Evolutionary conservation across 202 grass and related monocot species (phyloP), one percentile per base, ranked within the genome.

Genomic region (Zoysia matrella): DNA sequence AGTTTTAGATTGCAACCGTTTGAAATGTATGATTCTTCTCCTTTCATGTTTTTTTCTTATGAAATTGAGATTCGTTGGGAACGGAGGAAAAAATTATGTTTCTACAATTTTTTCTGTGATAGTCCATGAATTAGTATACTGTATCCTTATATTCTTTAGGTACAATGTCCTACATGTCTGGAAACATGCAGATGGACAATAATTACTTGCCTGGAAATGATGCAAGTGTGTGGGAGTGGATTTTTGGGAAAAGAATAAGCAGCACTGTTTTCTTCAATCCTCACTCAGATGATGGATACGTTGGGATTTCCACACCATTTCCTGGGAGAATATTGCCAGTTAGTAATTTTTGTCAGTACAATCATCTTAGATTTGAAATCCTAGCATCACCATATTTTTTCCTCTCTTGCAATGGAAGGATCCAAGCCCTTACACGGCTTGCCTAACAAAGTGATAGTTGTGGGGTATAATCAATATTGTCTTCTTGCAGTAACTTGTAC

Each of bases 161-260:
- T 74, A 87, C 88, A 84, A 89, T 91, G 84, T 95, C 87, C 77
- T 99, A 90, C 96, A 99, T 95, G 87, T 95, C 93, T 5, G 85
- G 87, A 43, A 85, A 85, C 74, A 86, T 95, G 76, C 89, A 99
- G 86, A 92, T 91, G 87, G 89, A 95, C 55, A 99, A 95, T 51
- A 89, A 90, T 74, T 99, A 99, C 82, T 82, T 90, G 66, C 87
- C 84, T 87, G 92, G 92, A 83, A 91, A 95, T 41, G 96, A 99
- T 4, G 90, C 87, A 44, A 91, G 96, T 3, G n/a, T 99, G n/a
- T 99, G 92, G 96, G 91, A 93, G 83, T 94, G 96, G 92, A 67
- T 99, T 87, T 99, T 99, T 89, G 96, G 96, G 60, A 94, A 89
- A 92, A 88, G 83, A 71, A 74, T 92, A 46, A 88, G 81, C 83